Percentiles rank a stretch among this genome's conserved stretches.
Conservation (phyloP, 2,329 filamentous ascomycete species). For the Fusarium scirpi region DNA sequence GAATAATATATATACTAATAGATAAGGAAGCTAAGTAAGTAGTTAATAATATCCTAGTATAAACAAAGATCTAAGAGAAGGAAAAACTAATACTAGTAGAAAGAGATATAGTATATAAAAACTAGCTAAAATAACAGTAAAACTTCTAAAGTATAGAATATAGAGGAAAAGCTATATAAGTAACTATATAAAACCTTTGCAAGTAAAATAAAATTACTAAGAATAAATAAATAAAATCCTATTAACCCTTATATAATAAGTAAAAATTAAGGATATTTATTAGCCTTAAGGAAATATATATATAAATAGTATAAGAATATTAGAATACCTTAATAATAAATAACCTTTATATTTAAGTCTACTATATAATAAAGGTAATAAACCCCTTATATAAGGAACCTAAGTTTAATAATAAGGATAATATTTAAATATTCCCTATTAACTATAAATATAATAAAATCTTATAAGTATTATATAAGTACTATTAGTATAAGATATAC, state of each 20-base stretch:
- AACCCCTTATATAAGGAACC: too few relatives aligned
- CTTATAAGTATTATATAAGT: not conserved
- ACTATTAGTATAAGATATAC: not conserved
- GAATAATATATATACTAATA: too few relatives aligned
- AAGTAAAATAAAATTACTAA: not conserved
- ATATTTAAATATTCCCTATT: not conserved
- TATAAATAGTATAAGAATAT: too few relatives aligned
- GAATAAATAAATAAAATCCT: not conserved
- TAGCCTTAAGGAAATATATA: too few relatives aligned
- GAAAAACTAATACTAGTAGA: not conserved
- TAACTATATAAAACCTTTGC: not conserved
- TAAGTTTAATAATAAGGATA: not conserved
- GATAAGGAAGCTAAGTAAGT: too few relatives aligned
- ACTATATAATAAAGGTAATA: too few relatives aligned
- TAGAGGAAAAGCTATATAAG: not conserved
- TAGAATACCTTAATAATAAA: too few relatives aligned
- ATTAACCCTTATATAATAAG: not conserved
- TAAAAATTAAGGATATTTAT: too few relatives aligned
- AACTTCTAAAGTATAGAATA: not conserved
- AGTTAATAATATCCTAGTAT: too few relatives aligned
- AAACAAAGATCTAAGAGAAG: not conserved
- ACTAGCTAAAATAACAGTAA: not conserved
- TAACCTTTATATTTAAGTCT: too few relatives aligned
- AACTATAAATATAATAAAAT: not conserved
- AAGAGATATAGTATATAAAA: too few relatives aligned